Percentiles rank a stretch among this genome's conserved stretches.
Evolutionary conservation across 2,329 filamentous ascomycete species (phyloP).

Genomic region (Cordyceps cicadae): DNA sequence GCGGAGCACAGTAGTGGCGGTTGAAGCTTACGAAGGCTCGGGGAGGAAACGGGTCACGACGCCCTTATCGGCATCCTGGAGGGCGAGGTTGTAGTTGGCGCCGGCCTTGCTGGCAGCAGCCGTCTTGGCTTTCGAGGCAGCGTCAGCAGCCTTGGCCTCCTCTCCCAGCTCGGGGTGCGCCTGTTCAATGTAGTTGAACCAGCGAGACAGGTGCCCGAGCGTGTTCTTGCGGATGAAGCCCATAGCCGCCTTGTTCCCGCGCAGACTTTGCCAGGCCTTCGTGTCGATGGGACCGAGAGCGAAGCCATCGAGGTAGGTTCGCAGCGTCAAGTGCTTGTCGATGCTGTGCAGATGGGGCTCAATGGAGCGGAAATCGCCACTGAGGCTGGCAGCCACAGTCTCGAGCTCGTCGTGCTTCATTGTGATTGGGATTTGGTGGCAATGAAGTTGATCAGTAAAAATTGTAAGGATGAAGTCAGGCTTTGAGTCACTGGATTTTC

Average conservation of each 20-base stretch:
- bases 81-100: conserved; percentile 79
- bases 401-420: conserved; percentile 53
- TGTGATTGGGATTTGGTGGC: conserved; percentile 16
- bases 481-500: conserved; percentile 21
- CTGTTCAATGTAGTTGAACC: conserved; percentile 81
- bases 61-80: conserved; percentile 76
- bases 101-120: conserved; percentile 64
- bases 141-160: conserved; percentile 62
- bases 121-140: conserved; percentile 61
- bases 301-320: conserved; percentile 81
- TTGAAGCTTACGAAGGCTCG: conserved; percentile 66
- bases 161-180: conserved; percentile 67
- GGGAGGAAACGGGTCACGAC: conserved; percentile 90
- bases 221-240: conserved; percentile 72
- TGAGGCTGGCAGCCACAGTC: conserved; percentile 41
- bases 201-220: conserved; percentile 70
- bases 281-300: conserved; percentile 66
- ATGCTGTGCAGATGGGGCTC: conserved; percentile 67
- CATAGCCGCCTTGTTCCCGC: conserved; percentile 75
- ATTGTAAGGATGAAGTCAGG: background rate
- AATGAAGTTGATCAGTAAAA: background rate
- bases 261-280: conserved; percentile 74
- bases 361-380: conserved; percentile 72
- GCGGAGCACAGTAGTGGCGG: background rate
- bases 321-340: conserved; percentile 78